Evolutionary conservation across 2,329 filamentous ascomycete genomes (phyloP).

Genomic region (Ambrosiella xylebori): DNA sequence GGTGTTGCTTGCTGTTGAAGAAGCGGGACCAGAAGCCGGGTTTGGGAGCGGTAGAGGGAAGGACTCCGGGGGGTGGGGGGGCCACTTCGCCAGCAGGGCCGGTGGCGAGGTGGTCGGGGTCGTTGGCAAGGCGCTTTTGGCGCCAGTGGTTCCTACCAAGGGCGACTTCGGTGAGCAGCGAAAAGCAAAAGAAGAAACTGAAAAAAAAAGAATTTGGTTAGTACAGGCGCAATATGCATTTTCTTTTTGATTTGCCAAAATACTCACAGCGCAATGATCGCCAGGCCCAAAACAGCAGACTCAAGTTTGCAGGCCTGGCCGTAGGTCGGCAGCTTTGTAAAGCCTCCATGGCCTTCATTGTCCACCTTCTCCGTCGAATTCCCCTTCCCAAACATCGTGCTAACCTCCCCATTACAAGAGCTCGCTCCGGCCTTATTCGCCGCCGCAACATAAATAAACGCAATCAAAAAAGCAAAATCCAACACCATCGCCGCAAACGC

Average conservation of each 20-base stretch:
- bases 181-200: conserved; percentile 59
- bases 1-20: conserved; percentile 17
- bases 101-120: conserved; percentile 26
- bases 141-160: conserved; percentile 56
- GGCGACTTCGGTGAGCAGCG: conserved; percentile 49
- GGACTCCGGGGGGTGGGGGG: neutral
- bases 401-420: conserved; percentile 42
- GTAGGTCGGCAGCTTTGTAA: conserved; percentile 30
- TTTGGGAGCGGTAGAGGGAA: conserved; percentile 17
- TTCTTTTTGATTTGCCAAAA: no score
- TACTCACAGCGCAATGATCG: conserved; percentile 57
- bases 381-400: conserved; percentile 51
- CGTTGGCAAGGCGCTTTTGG: conserved; percentile 42
- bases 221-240: no score
- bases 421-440: conserved; percentile 52
- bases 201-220: no score
- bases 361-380: conserved; percentile 19
- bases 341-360: conserved; percentile 21
- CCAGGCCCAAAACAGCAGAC: conserved; percentile 58
- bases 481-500: conserved; percentile 57
- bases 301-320: conserved; percentile 52
- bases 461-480: conserved; percentile 58
- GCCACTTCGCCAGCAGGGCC: conserved; percentile 6
- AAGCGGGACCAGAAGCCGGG: conserved; percentile 21
- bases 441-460: conserved; percentile 67